These are phyloP conservation scores for Saccharomycopsis fermentans DNA, from an alignment of 805 yeast species.

Conservation along the genomic window DNA sequence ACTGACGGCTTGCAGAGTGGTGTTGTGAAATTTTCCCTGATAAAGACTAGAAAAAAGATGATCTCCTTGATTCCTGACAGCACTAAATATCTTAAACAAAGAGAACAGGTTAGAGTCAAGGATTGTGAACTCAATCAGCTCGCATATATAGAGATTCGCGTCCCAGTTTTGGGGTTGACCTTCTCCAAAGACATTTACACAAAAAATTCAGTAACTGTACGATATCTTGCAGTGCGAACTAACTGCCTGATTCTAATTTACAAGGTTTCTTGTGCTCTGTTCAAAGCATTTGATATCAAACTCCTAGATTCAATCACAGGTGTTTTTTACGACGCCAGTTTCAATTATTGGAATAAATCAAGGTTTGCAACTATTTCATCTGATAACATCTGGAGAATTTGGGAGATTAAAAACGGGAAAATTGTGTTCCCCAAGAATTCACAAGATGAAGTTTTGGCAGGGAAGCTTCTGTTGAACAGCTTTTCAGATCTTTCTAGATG, in stretches of 20 bases:
- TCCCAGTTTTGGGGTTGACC: background rate
- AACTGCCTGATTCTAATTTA: constrained; percentile 27
- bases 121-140: background rate
- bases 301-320: background rate
- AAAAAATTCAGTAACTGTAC: background rate
- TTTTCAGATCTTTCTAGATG: constrained; percentile 46
- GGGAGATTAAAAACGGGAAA: constrained; percentile 20
- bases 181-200: background rate
- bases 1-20: background rate
- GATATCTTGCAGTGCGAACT: constrained; percentile 32
- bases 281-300: constrained; percentile 23
- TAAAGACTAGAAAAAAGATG: constrained; percentile 19
- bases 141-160: background rate
- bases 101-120: background rate
- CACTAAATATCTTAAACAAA: background rate
- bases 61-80: background rate
- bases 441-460: constrained; percentile 9
- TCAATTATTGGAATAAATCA: constrained; percentile 32
- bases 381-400: constrained; percentile 42
- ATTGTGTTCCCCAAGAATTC: background rate
- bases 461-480: constrained; percentile 28
- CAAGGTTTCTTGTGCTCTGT: constrained; percentile 20
- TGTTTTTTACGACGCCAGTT: constrained; percentile 34
- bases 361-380: constrained; percentile 38
- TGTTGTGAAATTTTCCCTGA: background rate